These are phyloP conservation scores for Penicillium nucicola DNA, from an alignment of 495 filamentous ascomycete genomes.

Conservation along the genomic window DNA sequence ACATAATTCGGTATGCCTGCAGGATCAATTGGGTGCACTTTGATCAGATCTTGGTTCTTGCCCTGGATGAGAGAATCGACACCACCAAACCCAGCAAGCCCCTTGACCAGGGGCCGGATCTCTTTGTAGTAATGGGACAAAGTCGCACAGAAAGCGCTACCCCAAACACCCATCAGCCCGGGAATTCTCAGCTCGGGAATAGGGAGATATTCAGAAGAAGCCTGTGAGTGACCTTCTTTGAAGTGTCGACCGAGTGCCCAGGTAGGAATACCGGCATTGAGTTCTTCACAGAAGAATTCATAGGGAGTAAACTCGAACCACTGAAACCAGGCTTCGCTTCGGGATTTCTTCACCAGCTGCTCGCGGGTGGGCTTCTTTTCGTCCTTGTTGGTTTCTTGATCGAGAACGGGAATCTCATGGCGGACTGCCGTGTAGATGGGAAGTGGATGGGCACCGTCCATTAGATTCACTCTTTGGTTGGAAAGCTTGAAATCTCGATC, in stretches of 20 bases:
- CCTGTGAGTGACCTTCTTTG: slow-evolving; percentile 61
- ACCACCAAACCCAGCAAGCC: slow-evolving; percentile 67
- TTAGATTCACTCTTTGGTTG: slow-evolving; percentile 68
- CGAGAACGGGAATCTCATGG: slow-evolving; percentile 81
- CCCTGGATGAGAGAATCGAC: slow-evolving; percentile 87
- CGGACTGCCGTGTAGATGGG: slow-evolving; percentile 94
- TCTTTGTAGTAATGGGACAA: slow-evolving; percentile 95
- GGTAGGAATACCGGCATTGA: slow-evolving; percentile 84
- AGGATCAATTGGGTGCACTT: slow-evolving; percentile 89
- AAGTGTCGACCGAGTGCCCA: slow-evolving; percentile 90
- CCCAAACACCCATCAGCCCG: slow-evolving; percentile 86
- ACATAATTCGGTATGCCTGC: slow-evolving; percentile 84
- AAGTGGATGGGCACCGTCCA: slow-evolving; percentile 74
- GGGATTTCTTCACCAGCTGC: slow-evolving; percentile 58
- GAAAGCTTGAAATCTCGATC: slow-evolving; percentile 83
- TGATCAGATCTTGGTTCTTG: slow-evolving; percentile 75
- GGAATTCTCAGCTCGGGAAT: slow-evolving; percentile 81
- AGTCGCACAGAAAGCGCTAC: slow-evolving; percentile 92
- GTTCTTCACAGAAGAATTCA: slow-evolving; percentile 94
- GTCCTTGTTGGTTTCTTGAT: slow-evolving; percentile 28
- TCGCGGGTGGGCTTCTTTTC: slow-evolving; percentile 38
- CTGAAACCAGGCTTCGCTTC: slow-evolving; percentile 86
- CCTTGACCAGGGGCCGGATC: slow-evolving; percentile 72
- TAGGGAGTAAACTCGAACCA: slow-evolving; percentile 98
- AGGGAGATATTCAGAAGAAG: slow-evolving; percentile 52